Base-by-base conservation (phyloP, 805 yeast genomes). In the Saccharomyces jurei region DNA sequence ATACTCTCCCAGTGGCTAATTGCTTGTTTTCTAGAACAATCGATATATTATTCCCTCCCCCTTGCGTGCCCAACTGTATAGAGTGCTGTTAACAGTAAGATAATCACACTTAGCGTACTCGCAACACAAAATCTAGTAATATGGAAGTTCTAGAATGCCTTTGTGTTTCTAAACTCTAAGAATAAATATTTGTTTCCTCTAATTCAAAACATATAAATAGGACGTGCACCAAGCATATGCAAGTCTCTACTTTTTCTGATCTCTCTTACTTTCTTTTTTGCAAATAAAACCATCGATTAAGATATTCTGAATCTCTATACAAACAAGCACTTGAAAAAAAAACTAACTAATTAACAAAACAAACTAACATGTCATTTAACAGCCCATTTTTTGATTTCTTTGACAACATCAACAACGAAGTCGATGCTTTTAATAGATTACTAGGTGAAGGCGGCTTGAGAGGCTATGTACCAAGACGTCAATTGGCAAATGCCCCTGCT, bases 331-430 rank as follows among this genome's bases (percentile, higher is more conserved):
- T n/a, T n/a, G n/a, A 6, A 9, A 49, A 21, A 29, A 31, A 11
- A 49, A 30, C 29, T 4, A 46, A 17, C 49, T 14, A 46, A 46
- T 29, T 11, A 17, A 49, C 26, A 21, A 36, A 14, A 41, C 13
- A 52, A 46, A 25, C n/a, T 28, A 48, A 30, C 27, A 70, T 70
- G 73, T 64, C 73, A 44, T 69, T 63, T 57, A 66, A 68, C 66
- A 68, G 74, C 51, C 79, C 79, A 69, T 75, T 75, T 61, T 74
- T 69, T 67, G 68, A 67, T 56, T 75, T 76, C 61, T 75, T 75
- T 55, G 78, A 76, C 56, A 66, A 67, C 59, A 72, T 76, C 59
- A 71, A 69, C 62, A 70, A 69, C 41, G 79, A 75, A 55, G 77
- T 76, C 46, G 71, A 67, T 27, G 67, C 70, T 28, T 70, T 76